phyloP scores from a whole-genome alignment of 192 early-diverging fungal genomes.

The Linnemannia schmuckeri region DNA sequence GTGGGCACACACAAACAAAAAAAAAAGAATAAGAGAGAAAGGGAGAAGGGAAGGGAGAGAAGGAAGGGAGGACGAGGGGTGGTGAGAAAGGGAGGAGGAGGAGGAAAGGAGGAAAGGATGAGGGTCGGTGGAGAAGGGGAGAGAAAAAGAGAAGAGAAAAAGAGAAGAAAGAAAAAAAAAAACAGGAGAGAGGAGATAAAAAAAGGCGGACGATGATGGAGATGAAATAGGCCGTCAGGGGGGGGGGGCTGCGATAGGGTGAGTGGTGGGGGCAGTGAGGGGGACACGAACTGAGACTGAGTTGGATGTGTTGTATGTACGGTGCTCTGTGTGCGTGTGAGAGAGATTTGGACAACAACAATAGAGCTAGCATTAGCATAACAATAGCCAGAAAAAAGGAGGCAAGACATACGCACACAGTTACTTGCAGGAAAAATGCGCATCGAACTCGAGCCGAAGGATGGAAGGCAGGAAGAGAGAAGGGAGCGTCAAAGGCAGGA shows the following conservation, averaged over 20 bases:
- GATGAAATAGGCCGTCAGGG: background rate
- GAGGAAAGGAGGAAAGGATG: background rate
- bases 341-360: too few species aligned
- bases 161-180: background rate
- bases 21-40: slow-evolving; percentile 19
- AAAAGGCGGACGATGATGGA: background rate
- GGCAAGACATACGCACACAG: too few species aligned
- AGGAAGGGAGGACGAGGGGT: background rate
- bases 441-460: too few species aligned
- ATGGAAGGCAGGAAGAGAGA: background rate
- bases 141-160: background rate
- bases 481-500: background rate
- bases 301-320: too few species aligned
- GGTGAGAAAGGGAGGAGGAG: background rate
- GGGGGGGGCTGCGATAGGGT: background rate
- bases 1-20: background rate
- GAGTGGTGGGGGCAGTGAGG: background rate
- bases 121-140: background rate
- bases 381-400: too few species aligned
- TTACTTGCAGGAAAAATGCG: too few species aligned
- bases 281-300: too few species aligned
- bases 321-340: too few species aligned
- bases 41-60: slow-evolving; percentile 1
- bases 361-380: too few species aligned
- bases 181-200: background rate